A percentile compares a stretch with the other conserved stretches of the same genome.
Evolutionary conservation across 108 stramenopile genomes (phyloP).

Genomic region (Seminavis robusta): DNA sequence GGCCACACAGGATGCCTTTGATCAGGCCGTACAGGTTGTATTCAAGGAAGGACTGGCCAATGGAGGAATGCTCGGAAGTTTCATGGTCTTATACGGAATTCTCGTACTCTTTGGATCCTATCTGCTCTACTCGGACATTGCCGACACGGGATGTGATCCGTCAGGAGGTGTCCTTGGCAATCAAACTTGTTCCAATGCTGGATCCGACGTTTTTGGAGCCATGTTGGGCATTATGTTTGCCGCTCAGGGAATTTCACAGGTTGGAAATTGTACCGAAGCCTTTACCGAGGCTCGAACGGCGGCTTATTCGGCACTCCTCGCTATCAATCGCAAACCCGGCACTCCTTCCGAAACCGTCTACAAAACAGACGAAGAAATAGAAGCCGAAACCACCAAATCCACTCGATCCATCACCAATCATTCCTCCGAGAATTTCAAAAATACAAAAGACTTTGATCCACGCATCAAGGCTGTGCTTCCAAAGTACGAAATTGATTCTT

Average conservation of each 20-base stretch:
- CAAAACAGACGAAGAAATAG: constrained; percentile 17
- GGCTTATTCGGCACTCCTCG: constrained; percentile 38
- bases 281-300: constrained; percentile 58
- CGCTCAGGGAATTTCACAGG: constrained; percentile 57
- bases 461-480: constrained; percentile 37
- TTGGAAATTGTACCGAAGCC: constrained; percentile 61
- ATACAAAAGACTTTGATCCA: constrained; percentile 8
- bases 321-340: constrained; percentile 53
- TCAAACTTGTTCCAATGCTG: constrained; percentile 37
- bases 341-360: constrained; percentile 26
- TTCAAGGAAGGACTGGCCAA: constrained; percentile 52
- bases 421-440: neutral
- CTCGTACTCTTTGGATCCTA: constrained; percentile 66
- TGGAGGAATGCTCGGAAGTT: constrained; percentile 62
- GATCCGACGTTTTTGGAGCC: constrained; percentile 62
- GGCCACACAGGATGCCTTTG: constrained; percentile 62
- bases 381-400: constrained; percentile 10
- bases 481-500: constrained; percentile 57
- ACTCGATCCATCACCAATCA: neutral
- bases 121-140: constrained; percentile 54
- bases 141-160: constrained; percentile 61
- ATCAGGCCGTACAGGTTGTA: constrained; percentile 23
- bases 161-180: constrained; percentile 28
- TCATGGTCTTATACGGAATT: constrained; percentile 50
- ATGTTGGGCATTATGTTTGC: constrained; percentile 75